Evolutionary conservation across 116 monocot genomes (phyloP).

Genomic region (Papilionanthe hybrid): DNA sequence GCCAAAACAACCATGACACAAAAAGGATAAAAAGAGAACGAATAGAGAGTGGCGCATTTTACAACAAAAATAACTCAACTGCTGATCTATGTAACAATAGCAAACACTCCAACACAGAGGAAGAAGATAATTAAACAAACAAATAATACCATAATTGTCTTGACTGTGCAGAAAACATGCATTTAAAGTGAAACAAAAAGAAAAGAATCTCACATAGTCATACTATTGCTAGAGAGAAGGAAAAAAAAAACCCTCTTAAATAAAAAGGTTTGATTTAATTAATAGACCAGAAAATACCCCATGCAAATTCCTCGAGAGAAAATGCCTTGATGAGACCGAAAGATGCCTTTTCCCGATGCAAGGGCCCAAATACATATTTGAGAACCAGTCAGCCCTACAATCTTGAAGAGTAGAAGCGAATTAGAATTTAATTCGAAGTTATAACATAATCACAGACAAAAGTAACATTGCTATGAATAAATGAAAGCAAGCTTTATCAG

Average conservation of each 20-base stretch:
- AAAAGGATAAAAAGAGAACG: neutral
- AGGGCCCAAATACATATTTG: conserved; percentile 75
- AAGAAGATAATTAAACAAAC: conserved; percentile 1
- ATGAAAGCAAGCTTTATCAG: neutral
- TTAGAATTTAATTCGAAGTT: conserved; percentile 6
- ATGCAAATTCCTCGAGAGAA: conserved; percentile 60
- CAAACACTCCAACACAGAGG: neutral
- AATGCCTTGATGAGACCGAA: conserved; percentile 43
- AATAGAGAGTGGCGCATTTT: neutral
- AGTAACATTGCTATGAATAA: neutral
- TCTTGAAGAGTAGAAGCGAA: conserved; percentile 27
- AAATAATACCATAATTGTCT: neutral
- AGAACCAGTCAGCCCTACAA: conserved; percentile 67
- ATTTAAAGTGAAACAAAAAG: neutral
- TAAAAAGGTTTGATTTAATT: neutral
- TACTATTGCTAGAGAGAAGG: neutral
- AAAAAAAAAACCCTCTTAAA: neutral
- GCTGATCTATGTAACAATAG: neutral
- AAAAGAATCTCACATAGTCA: neutral
- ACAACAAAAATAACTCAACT: neutral
- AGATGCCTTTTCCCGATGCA: conserved; percentile 43
- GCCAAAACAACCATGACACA: neutral
- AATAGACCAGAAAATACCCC: conserved; percentile 36
- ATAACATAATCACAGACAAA: neutral
- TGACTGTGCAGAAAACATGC: neutral